phyloP scores from a whole-genome alignment of 2,329 filamentous ascomycete species.

The Aureobasidium zeae region DNA sequence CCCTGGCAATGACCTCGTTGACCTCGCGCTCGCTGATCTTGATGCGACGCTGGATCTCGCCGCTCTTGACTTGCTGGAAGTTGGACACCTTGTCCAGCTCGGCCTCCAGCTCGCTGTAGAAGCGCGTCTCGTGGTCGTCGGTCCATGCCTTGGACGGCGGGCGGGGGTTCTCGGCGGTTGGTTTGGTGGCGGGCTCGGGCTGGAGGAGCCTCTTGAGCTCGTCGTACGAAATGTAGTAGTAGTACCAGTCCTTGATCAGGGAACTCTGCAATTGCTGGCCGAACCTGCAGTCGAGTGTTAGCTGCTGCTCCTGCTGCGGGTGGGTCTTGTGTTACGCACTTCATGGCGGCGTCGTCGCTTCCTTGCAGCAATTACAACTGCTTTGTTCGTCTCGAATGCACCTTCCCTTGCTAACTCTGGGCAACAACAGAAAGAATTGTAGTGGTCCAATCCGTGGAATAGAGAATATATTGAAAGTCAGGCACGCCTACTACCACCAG shows the following conservation, averaged over 20 bases:
- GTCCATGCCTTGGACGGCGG: conserved; percentile 59
- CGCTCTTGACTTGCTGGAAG: conserved; percentile 94
- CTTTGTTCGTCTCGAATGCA: background rate
- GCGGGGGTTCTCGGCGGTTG: conserved; percentile 32
- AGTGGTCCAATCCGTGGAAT: background rate
- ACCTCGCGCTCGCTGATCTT: conserved; percentile 83
- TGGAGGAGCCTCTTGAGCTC: conserved; percentile 82
- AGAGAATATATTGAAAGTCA: background rate
- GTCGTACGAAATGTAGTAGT: conserved; percentile 98
- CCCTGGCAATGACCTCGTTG: conserved; percentile 68
- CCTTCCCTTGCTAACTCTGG: conserved; percentile 1
- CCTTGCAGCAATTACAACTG: conserved; percentile 6
- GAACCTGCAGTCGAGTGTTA: conserved; percentile 49
- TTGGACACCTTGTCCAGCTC: conserved; percentile 97
- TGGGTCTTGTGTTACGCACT: conserved; percentile 8
- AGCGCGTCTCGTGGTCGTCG: conserved; percentile 82
- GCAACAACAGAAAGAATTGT: conserved; percentile 1
- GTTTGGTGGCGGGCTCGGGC: conserved; percentile 52
- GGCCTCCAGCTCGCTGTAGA: conserved; percentile 75
- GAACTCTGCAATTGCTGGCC: conserved; percentile 94
- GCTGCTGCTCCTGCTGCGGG: background rate
- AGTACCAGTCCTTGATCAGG: conserved; percentile 92
- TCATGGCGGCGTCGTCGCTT: conserved; percentile 9
- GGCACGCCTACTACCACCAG: conserved; percentile 1
- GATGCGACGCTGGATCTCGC: conserved; percentile 89